A percentile compares a stretch with the other conserved stretches of the same genome.
Evolutionary conservation across 306 rosid species (phyloP).

Genomic region (Oemleria cerasiformis): DNA sequence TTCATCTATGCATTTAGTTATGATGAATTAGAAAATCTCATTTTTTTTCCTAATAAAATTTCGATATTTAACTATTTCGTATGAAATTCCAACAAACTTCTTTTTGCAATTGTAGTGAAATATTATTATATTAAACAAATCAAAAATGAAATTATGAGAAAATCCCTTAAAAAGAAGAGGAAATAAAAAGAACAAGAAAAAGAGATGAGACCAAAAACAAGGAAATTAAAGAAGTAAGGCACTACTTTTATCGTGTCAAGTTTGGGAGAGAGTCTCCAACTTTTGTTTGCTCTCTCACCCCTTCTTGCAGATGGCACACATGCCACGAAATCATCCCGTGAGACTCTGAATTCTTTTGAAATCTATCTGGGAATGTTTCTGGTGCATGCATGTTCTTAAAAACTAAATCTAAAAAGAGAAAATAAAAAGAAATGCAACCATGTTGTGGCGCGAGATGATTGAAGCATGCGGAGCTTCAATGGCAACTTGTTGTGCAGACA

Average conservation of each 20-base stretch:
- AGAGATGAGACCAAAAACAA: background rate
- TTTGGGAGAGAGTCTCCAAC: background rate
- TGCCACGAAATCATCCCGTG: slow-evolving; percentile 4
- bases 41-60: background rate
- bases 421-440: background rate
- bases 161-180: too few relatives aligned
- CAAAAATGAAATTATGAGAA: too few relatives aligned
- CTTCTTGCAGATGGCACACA: slow-evolving; percentile 3
- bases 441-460: background rate
- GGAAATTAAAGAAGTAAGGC: background rate
- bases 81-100: too few relatives aligned
- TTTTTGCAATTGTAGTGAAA: too few relatives aligned
- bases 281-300: background rate
- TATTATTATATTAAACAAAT: too few relatives aligned
- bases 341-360: background rate
- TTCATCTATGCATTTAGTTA: background rate
- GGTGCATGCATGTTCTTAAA: background rate
- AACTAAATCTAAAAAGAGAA: background rate
- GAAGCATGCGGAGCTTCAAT: background rate
- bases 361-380: background rate
- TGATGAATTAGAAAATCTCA: background rate
- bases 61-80: background rate
- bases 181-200: background rate
- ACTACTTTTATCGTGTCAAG: background rate
- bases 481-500: background rate